Base-by-base conservation (phyloP, 2,329 filamentous ascomycete species). In the Cadophora sp. region DNA sequence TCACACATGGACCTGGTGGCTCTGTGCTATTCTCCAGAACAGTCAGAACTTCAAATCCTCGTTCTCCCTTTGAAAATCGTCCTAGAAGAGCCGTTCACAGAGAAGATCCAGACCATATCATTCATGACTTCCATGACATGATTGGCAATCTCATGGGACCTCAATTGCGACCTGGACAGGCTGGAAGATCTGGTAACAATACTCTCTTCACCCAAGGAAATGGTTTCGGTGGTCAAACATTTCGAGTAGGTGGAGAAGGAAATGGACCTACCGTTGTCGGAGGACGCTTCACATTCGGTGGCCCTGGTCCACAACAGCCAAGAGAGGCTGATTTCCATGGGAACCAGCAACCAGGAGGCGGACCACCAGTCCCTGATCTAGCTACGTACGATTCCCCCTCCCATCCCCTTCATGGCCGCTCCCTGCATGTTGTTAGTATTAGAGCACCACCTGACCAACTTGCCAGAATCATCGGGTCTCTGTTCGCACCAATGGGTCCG, bases 251-350 rank as follows among this genome's bases (percentile, higher is more conserved):
- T 62, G 70, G 71, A 60, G 69, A 68, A 50, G 69, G 70, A 48
- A 43, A 55, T 60, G 69, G 67, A 50, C 71, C 72, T 20, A 59
- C 64, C 24, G 56, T 76, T 18, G 43, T 71, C n/a, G 74, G 75
- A n/a, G 67, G 68, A 36, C 70, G 73, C 53, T 71, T 74, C 58
- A 75, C 74, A 9, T 77, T 75, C 59, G 78, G 76, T 6, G 80
- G 53, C 59, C 65, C 65, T 59, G 69, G 65, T 41, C 60, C 81
- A 59, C 73, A 86, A 51, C 78, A 77, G 62, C 85, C 86, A 41
- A 82, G 84, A 69, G 81, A 87, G 73, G 79, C 82, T 30, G 81
- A 85, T 72, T 78, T 78, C 33, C 80, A 84, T 47, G 45, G 45
- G 20, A 20, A 48, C n/a, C 85, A 84, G 45, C 65, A 59, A 70